phyloP scores from a whole-genome alignment of 768 basidiomycete genomes.

The Trametes sanguinea region DNA sequence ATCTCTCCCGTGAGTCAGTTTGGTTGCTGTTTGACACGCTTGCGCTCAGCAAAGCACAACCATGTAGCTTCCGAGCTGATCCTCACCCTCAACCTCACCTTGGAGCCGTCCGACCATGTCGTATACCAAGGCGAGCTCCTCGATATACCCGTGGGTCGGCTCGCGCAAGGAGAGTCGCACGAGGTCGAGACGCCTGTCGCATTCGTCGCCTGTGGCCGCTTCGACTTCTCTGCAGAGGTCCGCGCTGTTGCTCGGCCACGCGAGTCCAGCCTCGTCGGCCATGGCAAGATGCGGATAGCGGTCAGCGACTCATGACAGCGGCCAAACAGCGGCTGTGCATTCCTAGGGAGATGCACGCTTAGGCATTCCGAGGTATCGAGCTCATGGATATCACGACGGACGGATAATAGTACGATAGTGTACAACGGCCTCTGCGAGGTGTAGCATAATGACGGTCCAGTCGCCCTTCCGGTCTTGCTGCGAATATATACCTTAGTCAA shows the following conservation, averaged over 20 bases:
- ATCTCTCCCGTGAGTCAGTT: slow-evolving; percentile 62
- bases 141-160: slow-evolving; percentile 63
- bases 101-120: slow-evolving; percentile 64
- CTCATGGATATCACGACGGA: slow-evolving; percentile 14
- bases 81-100: slow-evolving; percentile 53
- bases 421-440: slow-evolving; percentile 23
- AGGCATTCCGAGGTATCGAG: not conserved
- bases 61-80: slow-evolving; percentile 51
- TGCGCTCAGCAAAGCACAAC: not conserved
- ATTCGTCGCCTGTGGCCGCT: slow-evolving; percentile 72
- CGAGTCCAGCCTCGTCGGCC: slow-evolving; percentile 16
- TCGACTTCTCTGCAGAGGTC: slow-evolving; percentile 47
- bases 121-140: slow-evolving; percentile 67
- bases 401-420: slow-evolving; percentile 24
- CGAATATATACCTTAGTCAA: slow-evolving; percentile 47
- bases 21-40: not conserved
- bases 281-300: slow-evolving; percentile 21
- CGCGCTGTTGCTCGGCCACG: slow-evolving; percentile 27
- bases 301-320: slow-evolving; percentile 9
- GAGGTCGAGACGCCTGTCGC: slow-evolving; percentile 61
- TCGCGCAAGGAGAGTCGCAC: slow-evolving; percentile 55
- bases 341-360: not conserved
- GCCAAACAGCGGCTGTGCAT: not conserved
- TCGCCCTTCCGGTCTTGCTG: slow-evolving; percentile 7
- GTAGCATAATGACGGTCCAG: slow-evolving; percentile 22